Percentiles rank a stretch among this genome's conserved stretches.
These are phyloP conservation scores for Globisporangium mamillatum DNA, from an alignment of 352 stramenopile species.

Conservation along the genomic window DNA sequence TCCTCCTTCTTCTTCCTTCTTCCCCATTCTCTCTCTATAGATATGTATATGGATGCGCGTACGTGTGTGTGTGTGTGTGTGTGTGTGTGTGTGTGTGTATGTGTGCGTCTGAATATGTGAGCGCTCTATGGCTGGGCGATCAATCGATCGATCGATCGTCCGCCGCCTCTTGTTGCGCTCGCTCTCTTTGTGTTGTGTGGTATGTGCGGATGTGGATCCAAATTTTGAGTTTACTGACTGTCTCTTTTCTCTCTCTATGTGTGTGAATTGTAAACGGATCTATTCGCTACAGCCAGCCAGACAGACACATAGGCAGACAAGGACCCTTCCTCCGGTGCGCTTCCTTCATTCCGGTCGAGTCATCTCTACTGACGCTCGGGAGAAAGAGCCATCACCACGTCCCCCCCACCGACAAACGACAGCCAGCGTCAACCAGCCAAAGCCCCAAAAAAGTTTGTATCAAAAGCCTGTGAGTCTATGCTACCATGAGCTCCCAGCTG, in stretches of 20 bases:
- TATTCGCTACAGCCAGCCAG: not conserved
- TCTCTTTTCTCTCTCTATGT: not conserved
- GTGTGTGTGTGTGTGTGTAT: too few relatives aligned
- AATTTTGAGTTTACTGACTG: slow-evolving; percentile 2
- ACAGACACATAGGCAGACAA: not conserved
- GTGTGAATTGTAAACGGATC: not conserved
- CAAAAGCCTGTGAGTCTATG: slow-evolving; percentile 8
- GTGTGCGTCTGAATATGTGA: not conserved
- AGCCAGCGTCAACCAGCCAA: not conserved
- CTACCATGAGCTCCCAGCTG: slow-evolving; percentile 15
- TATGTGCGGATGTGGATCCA: not conserved
- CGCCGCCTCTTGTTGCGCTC: too few relatives aligned
- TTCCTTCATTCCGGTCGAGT: not conserved
- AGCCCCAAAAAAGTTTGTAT: not conserved
- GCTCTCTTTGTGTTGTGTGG: not conserved
- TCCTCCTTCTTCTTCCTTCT: not conserved
- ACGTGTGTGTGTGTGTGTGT: not conserved
- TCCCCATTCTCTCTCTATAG: not conserved
- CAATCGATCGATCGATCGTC: not conserved
- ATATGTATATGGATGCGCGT: not conserved
- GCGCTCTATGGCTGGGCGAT: not conserved
- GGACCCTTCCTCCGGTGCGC: not conserved
- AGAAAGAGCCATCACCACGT: not conserved
- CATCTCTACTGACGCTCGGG: not conserved
- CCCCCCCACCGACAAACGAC: not conserved